Evolutionary conservation across 108 stramenopile genomes (phyloP), one percentile per base, ranked within the genome.

Genomic region (Stephanodiscus triporus): DNA sequence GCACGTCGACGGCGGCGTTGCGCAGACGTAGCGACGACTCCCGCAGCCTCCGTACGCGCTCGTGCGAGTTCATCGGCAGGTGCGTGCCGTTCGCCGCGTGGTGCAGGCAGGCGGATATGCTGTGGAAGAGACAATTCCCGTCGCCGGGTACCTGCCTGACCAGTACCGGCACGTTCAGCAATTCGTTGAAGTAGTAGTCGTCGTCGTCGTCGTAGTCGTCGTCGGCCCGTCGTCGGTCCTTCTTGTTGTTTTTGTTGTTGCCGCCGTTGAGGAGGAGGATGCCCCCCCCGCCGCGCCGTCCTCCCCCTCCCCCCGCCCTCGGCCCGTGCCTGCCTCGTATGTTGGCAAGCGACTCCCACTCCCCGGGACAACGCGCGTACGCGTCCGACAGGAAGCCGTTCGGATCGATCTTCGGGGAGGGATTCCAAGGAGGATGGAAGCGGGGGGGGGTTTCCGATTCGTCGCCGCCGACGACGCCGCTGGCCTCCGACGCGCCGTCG

Each of bases 41-140:
- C 45, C 37, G 61, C 42, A 72, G 17, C n/a, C 63, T 42, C 13
- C 20, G 26, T 51, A 72, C 47, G 37, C 40, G 16, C 29, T 38
- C 43, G n/a, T 19, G 6, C 9, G 63, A 36, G 26, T 43, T 24
- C 63, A 63, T 47, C 3, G 63, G 45, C 30, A 47, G 34, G 42
- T 57, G 56, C 4, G 10, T 20, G 16, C 64, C 49, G 19, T 66
- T 67, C 3, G 40, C 50, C 0, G 37, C 49, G 22, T 40, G 58
- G 29, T 29, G n/a, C 32, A 78, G 36, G 7, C 43, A 54, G 8
- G 59, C 32, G 43, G 72, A 61, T 22, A 85, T 51, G 26, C 71
- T 49, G 49, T 85, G 85, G 57, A 85, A 85, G 20, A 85, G 77
- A 36, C 85, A 85, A 63, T 82, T 76, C 2, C 85, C 85, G 67